Evolutionary conservation across 345 rosid species (phyloP), one percentile per base, ranked within the genome.

Genomic region (Hibiscus mutabilis): DNA sequence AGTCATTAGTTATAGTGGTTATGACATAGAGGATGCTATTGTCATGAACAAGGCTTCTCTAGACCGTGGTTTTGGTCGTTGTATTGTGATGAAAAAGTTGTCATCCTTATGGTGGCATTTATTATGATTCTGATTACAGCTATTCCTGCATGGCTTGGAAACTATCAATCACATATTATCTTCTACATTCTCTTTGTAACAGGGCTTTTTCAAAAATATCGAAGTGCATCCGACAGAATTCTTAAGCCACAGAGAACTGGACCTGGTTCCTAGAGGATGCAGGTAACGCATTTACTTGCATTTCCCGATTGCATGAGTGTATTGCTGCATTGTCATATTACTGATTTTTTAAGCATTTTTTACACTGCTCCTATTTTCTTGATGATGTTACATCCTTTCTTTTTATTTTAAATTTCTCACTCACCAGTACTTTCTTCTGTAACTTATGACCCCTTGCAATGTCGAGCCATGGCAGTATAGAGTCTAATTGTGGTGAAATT

Each of bases 1-100:
- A 72, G 98, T 94, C 55, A 91, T 90, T 92, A 91, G 97, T 81
- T 85, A 88, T 74, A 87, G 87, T 83, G 98, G 98, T 74, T 94
- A 94, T 75, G 98, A 94, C 83, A 94, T 91, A 80, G 97, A 94
- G 80, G 97, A 94, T 74, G 97, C 98, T 42, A 94, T 94, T 68
- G 97, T 94, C 71, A 94, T 91, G 98, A 94, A 94, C 83, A 91
- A 94, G 81, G 77, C 97, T 53, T 94, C 96, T 79, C 82, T 94
- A 19, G 98, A 94, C 79, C 96, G 98, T 80, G 98, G 97, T 60
- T 94, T 94, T 84, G 98, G 97, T 66, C 97, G 93, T 67, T 94
- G 98, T 79, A 88, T 94, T 78, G 96, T 91, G 72, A 78, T 91
- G 91, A 94, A 94, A 80, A 90, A 88, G 98, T 90, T n/a, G n/a